Conservation (phyloP, 2,329 filamentous ascomycete species). For the Curvularia verruculosa region DNA sequence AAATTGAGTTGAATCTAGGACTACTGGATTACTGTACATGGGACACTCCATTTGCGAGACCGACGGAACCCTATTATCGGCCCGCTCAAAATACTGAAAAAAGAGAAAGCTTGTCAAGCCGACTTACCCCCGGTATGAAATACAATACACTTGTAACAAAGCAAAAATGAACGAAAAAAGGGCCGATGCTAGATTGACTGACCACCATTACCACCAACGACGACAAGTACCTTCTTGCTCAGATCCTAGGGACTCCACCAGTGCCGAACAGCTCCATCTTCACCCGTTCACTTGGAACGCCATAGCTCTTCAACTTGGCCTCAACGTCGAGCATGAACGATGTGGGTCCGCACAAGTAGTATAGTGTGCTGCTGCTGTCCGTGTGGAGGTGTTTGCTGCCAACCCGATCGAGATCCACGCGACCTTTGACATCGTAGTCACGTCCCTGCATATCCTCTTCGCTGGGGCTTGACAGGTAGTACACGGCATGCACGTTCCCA, state of each 20-base stretch:
- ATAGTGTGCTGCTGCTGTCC: slow-evolving; percentile 62
- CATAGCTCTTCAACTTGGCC: slow-evolving; percentile 59
- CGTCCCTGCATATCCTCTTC: slow-evolving; percentile 55
- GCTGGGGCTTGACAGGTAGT: slow-evolving; percentile 63
- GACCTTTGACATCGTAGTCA: slow-evolving; percentile 66
- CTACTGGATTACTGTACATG: neutral
- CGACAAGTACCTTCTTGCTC: too few species aligned
- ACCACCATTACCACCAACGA: neutral
- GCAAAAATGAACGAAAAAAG: slow-evolving; percentile 1
- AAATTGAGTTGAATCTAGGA: slow-evolving; percentile 2
- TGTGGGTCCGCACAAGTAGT: slow-evolving; percentile 74
- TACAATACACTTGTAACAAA: neutral
- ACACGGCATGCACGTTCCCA: slow-evolving; percentile 58
- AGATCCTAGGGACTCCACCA: slow-evolving; percentile 44
- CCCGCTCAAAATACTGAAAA: neutral
- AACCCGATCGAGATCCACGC: slow-evolving; percentile 64
- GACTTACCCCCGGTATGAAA: slow-evolving; percentile 2
- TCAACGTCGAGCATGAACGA: slow-evolving; percentile 70
- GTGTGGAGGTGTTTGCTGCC: slow-evolving; percentile 63
- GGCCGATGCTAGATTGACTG: neutral
- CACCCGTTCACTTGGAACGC: slow-evolving; percentile 65
- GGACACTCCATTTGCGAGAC: neutral
- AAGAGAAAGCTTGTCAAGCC: neutral
- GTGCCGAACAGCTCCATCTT: slow-evolving; percentile 69
- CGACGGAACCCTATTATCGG: neutral